A percentile compares a stretch with the other conserved stretches of the same genome.
These are phyloP conservation scores for Plantago ovata DNA, from an alignment of 257 asterid genomes.

Conservation along the genomic window DNA sequence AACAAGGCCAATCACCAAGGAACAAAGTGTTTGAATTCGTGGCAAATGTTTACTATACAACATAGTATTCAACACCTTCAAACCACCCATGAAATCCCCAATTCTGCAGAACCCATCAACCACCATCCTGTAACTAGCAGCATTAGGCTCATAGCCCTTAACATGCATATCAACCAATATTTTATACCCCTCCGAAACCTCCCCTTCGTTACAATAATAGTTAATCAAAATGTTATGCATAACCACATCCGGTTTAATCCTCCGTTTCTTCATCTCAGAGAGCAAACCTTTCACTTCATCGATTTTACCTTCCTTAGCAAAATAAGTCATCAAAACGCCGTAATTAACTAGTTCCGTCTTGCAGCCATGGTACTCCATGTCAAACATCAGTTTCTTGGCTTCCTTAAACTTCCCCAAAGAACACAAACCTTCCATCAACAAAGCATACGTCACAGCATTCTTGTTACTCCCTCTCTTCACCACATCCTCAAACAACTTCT, in stretches of 20 bases:
- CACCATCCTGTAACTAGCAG: constrained; percentile 73
- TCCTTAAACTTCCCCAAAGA: constrained; percentile 45
- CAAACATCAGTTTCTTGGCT: constrained; percentile 82
- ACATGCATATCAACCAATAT: constrained; percentile 69
- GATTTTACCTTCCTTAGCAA: constrained; percentile 51
- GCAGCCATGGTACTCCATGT: constrained; percentile 93
- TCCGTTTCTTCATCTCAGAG: constrained; percentile 75
- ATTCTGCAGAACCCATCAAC: constrained; percentile 65
- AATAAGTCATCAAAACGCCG: constrained; percentile 73
- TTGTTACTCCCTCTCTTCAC: constrained; percentile 50
- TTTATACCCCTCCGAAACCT: constrained; percentile 60
- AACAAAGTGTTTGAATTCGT: constrained; percentile 41
- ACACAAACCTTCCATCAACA: constrained; percentile 80
- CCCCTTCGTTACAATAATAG: constrained; percentile 45
- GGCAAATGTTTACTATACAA: constrained; percentile 54
- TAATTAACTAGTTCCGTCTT: constrained; percentile 56
- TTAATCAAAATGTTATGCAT: constrained; percentile 59
- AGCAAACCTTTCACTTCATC: constrained; percentile 64
- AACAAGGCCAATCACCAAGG: constrained; percentile 47
- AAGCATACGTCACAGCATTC: constrained; percentile 64
- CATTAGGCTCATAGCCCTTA: constrained; percentile 64
- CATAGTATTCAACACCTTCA: constrained; percentile 73
- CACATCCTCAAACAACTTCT: constrained; percentile 64
- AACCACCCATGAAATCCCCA: constrained; percentile 51
- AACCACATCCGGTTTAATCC: constrained; percentile 67